A percentile compares a stretch with the other conserved stretches of the same genome.
Evolutionary conservation across 495 filamentous ascomycete species (phyloP).

Genomic region (Penicillium dipodomyicola): DNA sequence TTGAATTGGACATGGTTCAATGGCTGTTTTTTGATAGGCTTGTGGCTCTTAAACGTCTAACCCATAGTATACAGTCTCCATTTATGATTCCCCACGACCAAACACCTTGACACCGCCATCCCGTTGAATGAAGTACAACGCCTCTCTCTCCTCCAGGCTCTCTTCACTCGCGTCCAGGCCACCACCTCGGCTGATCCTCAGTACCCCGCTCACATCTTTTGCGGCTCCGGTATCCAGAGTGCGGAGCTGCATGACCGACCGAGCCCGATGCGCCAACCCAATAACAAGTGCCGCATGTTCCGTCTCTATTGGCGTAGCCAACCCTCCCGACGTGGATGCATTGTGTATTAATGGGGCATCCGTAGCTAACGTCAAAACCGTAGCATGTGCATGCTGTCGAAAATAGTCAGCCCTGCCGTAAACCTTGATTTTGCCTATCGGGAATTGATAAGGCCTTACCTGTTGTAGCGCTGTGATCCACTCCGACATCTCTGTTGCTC

Average conservation of each 20-base stretch:
- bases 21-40: not conserved
- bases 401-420: constrained; percentile 13
- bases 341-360: constrained; percentile 66
- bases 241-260: constrained; percentile 64
- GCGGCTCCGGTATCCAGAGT: constrained; percentile 80
- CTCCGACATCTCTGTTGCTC: constrained; percentile 46
- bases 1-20: constrained; percentile 2
- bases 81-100: constrained; percentile 60
- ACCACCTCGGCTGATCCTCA: constrained; percentile 67
- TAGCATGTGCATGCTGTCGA: constrained; percentile 50
- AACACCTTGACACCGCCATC: constrained; percentile 81
- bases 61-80: constrained; percentile 13
- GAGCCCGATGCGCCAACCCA: constrained; percentile 70
- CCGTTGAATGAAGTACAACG: constrained; percentile 73
- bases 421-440: constrained; percentile 1
- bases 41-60: constrained; percentile 8
- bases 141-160: constrained; percentile 61
- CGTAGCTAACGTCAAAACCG: constrained; percentile 64
- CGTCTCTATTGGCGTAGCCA: constrained; percentile 58
- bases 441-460: constrained; percentile 26
- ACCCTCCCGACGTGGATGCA: constrained; percentile 29
- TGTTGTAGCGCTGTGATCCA: constrained; percentile 47
- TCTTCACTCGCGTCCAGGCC: constrained; percentile 38
- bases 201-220: constrained; percentile 85
- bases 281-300: constrained; percentile 68